Base-by-base conservation (phyloP, 257 asterid species). In the Capsicum rhomboideum region DNA sequence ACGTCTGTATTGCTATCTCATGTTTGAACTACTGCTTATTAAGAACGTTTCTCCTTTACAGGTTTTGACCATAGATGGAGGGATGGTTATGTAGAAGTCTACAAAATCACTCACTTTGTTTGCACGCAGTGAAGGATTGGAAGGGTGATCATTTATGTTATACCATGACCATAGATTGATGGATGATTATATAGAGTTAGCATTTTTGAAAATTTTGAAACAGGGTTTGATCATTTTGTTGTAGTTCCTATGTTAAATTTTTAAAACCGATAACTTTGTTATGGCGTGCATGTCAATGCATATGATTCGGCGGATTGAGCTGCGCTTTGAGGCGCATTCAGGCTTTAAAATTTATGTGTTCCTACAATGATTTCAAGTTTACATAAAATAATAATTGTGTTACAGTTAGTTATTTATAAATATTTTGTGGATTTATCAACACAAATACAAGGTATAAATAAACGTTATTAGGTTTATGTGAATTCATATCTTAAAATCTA, bases 61-160 rank as follows among this genome's bases (percentile, higher is more conserved):
- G 98, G 98, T 94, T 85, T 78, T 94, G 78, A 91, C 96, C 82
- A 94, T 96, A 80, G 99, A 96, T 85, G 98, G 99, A 66, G 99
- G 99, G 64, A 91, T 96, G 99, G 98, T 96, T 78, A 94, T 96
- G 98, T 96, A 80, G 91, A 92, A 79, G 46, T 26, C 3, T 50
- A 26, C 26, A 34, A 34, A 34, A 34, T 34, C 29, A 11, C 16
- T 4, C 14, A 68, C 46, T 72, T 72, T 21, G 4, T 74, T 46
- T 74, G 80, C 80, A 44, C 40, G 1, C 28, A 10, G 1, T 16
- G 26, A 50, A 50, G 44, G 40, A 26, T 77, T 16, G 63, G 2
- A 50, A 75, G 63, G 1, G 42, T 23, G 80, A 50, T 14, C 37
- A 28, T 12, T 77, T 77, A 50, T 52, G 63, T 50, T 50, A 52